Base-by-base conservation (phyloP, 306 rosid genomes). In the Prunus armeniaca region DNA sequence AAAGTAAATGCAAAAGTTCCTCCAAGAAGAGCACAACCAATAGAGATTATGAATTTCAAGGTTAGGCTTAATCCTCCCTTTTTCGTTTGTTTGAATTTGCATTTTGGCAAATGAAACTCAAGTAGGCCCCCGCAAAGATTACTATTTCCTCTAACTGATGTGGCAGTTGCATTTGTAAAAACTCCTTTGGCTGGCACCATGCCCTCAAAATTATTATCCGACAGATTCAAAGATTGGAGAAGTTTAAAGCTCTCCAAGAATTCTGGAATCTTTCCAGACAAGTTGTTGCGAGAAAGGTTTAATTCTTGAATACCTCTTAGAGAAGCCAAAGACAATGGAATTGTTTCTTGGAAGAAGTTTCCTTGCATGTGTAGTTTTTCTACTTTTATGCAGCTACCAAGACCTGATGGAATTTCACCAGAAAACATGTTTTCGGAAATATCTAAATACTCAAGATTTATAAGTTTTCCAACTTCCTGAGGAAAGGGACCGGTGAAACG, bases 161-260 rank as follows among this genome's bases (percentile, higher is more conserved):
- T 55, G 9, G 65, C 79, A 13, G 34, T 76, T 3, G 45, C 41
- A 52, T 65, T 76, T 63, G 14, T 7, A 3, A 76, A 76, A 6
- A 76, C 67, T 20, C 79, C 73, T 38, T 54, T 9, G 4, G 6
- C 41, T 0, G 79, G 79, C 6, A 41, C 66, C 73, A 34, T 32
- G 9, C 66, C 73, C 66, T 76, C 67, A 28, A 76, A 52, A 5
- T 55, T 18, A 46, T 76, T 76, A 12, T 24, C 24, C 22, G 76
- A 73, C 1, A 73, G 45, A 73, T 73, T 43, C n/a, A 73, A 9
- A 20, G 27, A 38, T 3, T 19, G n/a, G 20, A 56, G 8, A 15
- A n/a, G 13, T 14, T 12, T 20, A 43, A 58, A 32, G 0, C 1
- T 17, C 77, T 15, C 43, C 9, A 73, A 18, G 28, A n/a, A 60